These are phyloP conservation scores for Aspergillus novoparasiticus DNA, from an alignment of 2,329 filamentous ascomycete species.

Conservation along the genomic window DNA sequence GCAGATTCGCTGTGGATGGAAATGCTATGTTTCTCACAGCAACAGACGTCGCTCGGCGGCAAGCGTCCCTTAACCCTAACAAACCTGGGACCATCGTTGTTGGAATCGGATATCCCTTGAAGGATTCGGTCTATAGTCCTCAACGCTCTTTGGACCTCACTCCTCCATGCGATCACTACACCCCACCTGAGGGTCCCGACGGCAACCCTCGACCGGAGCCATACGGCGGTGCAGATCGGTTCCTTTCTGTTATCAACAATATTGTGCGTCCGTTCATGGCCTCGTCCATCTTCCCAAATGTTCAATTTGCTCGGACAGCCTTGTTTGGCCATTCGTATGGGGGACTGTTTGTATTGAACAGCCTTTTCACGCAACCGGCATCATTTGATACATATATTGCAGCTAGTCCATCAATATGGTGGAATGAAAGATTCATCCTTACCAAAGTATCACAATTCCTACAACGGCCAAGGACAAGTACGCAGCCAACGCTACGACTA, in stretches of 20 bases:
- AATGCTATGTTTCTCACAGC: conserved; percentile 33
- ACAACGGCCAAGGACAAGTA: conserved; percentile 6
- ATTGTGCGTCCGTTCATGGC: conserved; percentile 38
- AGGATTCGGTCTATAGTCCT: conserved; percentile 23
- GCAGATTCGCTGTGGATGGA: conserved; percentile 32
- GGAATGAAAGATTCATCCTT: conserved; percentile 49
- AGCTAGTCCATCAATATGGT: conserved; percentile 53
- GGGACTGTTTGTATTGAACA: conserved; percentile 51
- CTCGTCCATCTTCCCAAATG: conserved; percentile 32
- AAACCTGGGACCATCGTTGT: conserved; percentile 27
- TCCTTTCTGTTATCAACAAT: conserved; percentile 48
- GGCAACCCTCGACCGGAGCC: conserved; percentile 20
- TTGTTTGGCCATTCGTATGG: conserved; percentile 56
- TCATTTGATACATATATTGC: conserved; percentile 51
- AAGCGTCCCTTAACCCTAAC: conserved; percentile 12
- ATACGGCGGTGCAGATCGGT: conserved; percentile 49
- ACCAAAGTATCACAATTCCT: conserved; percentile 34
- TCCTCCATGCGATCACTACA: conserved; percentile 22
- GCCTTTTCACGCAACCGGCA: conserved; percentile 44
- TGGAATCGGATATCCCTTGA: conserved; percentile 28
- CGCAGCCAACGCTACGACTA: conserved; percentile 31
- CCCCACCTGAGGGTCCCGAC: conserved; percentile 28
- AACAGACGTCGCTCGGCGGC: conserved; percentile 27
- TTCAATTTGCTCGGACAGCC: conserved; percentile 42
- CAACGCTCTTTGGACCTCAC: conserved; percentile 25